Evolutionary conservation across 257 asterid genomes (phyloP).

Genomic region (Oldenlandia corymbosa): DNA sequence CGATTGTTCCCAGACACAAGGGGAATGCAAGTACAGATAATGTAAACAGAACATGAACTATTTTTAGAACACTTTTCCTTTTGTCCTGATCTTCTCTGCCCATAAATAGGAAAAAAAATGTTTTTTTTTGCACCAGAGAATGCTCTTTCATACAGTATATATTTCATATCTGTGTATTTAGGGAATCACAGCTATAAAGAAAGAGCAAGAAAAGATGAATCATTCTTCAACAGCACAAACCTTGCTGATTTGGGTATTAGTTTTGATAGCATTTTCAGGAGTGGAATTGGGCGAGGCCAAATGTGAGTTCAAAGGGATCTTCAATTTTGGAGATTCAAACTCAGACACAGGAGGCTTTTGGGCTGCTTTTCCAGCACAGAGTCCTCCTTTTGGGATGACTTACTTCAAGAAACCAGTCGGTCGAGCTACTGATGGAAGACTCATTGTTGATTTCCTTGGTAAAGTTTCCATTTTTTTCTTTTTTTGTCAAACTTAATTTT

Average conservation of each 20-base stretch:
- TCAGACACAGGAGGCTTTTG: slow-evolving; percentile 75
- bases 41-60: too few species aligned
- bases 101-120: not conserved
- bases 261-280: slow-evolving; percentile 20
- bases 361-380: slow-evolving; percentile 70
- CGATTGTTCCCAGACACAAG: not conserved
- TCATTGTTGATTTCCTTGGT: slow-evolving; percentile 79
- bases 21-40: not conserved
- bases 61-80: not conserved
- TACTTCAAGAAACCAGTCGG: slow-evolving; percentile 70
- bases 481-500: not conserved
- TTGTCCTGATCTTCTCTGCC: not conserved
- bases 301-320: slow-evolving; percentile 57
- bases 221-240: slow-evolving; percentile 16
- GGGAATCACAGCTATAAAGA: too few species aligned
- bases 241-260: slow-evolving; percentile 16
- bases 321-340: slow-evolving; percentile 80
- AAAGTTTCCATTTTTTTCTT: slow-evolving; percentile 2
- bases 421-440: slow-evolving; percentile 79
- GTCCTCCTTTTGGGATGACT: slow-evolving; percentile 67
- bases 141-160: not conserved
- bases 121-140: not conserved
- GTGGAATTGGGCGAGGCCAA: slow-evolving; percentile 23
- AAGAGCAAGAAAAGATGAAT: too few species aligned
- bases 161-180: too few species aligned